Conservation (phyloP, 2,329 filamentous ascomycete genomes). For the Cordyceps farinosa region DNA sequence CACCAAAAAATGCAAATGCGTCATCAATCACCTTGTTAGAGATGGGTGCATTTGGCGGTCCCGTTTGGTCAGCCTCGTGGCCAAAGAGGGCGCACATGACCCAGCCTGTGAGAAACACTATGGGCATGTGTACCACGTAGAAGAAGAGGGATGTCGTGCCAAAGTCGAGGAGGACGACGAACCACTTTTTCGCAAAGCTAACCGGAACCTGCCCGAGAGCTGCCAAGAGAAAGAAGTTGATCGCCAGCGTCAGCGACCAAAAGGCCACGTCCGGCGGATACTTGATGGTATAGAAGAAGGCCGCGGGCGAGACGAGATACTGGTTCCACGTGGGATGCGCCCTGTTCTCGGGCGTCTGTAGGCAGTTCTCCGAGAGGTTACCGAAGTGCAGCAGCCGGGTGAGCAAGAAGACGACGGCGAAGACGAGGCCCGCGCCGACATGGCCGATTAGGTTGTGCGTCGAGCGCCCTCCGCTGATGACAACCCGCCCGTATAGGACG, state of each 20-base stretch:
- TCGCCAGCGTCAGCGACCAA: conserved; percentile 39
- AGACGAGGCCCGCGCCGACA: conserved; percentile 26
- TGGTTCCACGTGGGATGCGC: conserved; percentile 33
- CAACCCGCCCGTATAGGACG: conserved; percentile 40
- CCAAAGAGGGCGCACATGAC: conserved; percentile 33
- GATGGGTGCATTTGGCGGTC: conserved; percentile 26
- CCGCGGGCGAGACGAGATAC: conserved; percentile 38
- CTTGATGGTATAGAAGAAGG: conserved; percentile 47
- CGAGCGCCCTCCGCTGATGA: conserved; percentile 27
- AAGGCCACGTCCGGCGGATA: conserved; percentile 47
- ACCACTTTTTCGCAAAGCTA: conserved; percentile 24
- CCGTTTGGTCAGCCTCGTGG: conserved; percentile 28
- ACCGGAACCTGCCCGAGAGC: conserved; percentile 34
- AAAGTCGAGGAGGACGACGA: conserved; percentile 39
- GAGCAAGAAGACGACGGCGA: conserved; percentile 37
- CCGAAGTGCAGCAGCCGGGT: conserved; percentile 41
- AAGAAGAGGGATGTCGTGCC: conserved; percentile 47
- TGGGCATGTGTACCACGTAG: conserved; percentile 38
- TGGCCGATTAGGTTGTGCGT: conserved; percentile 31
- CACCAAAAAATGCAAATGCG: conserved; percentile 34
- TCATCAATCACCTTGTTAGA: conserved; percentile 34
- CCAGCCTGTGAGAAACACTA: conserved; percentile 29
- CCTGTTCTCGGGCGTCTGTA: conserved; percentile 37
- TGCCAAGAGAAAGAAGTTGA: conserved; percentile 38
- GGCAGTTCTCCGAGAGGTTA: conserved; percentile 42